Evolutionary conservation across 2,329 filamentous ascomycete species (phyloP), one percentile per base, ranked within the genome.

Genomic region (Alternaria atra): DNA sequence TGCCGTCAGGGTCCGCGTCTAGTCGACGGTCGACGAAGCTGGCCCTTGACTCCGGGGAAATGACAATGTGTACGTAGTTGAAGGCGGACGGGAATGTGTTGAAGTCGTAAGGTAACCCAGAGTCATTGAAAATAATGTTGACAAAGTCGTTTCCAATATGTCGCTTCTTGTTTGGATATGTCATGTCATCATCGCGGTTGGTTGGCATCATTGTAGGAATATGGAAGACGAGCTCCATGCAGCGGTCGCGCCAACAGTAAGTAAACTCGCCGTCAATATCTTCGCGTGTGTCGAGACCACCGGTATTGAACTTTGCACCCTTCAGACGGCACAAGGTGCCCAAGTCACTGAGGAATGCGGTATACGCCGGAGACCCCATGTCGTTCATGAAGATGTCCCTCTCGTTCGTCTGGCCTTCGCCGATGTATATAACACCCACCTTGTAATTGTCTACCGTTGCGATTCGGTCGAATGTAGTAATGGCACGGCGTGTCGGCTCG

Each of bases 121-220:
- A 97, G 73, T 97, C 93, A 77, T 99, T 99, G 85, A 96, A 99
- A 59, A 99, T 90, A 69, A 99, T 97, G 76, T 97, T 98, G 75
- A 99, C 95, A 77, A 92, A 97, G 78, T 98, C 95, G 74, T 99
- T 99, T 59, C 95, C 95, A 62, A 98, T 95, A 74, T 98, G 96
- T 3, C 89, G 86, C 80, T 99, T 99, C 83, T 99, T 99, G 77
- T 88, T 86, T 63, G 90, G 89, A 73, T 79, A 75, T 25, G 90
- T 93, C 63, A 88, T 85, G 70, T 97, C 93, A 30, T 87, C 85
- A 55, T 93, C 88, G 13, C 90, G 82, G 73, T 96, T 87, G 9
- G 93, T 97, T 1, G 95, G 95, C 95, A 99, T 99, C 85, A 98
- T 93, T 4, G 94, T 99, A 5, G 92, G 93, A 55, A 98, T 90